phyloP scores from a whole-genome alignment of 345 rosid species.

The Pistacia vera region DNA sequence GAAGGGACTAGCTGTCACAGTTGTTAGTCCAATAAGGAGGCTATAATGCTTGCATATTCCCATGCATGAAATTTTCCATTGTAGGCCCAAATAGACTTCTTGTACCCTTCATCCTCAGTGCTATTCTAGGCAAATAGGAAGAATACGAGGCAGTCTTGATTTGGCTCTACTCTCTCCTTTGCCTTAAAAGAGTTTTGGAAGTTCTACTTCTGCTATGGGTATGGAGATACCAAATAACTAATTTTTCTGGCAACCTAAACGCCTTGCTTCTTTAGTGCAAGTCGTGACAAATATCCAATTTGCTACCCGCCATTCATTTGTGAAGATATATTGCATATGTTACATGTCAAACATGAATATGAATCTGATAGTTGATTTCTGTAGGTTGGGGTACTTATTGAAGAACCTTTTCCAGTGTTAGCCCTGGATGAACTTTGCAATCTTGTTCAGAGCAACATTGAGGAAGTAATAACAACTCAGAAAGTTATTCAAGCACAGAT shows the following conservation, averaged over 20 bases:
- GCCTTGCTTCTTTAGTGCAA: not conserved
- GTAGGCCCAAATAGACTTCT: not conserved
- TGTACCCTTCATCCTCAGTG: not conserved
- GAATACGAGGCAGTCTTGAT: too few species aligned
- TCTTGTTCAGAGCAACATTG: slow-evolving; percentile 47
- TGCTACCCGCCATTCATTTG: not conserved
- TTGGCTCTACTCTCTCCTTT: not conserved
- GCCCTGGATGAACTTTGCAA: slow-evolving; percentile 83
- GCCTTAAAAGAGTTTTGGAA: too few species aligned
- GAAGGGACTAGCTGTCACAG: not conserved
- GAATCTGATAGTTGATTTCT: slow-evolving; percentile 16
- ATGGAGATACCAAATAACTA: not conserved
- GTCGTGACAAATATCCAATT: not conserved
- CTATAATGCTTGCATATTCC: too few species aligned
- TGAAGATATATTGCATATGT: not conserved
- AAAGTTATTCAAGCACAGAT: slow-evolving; percentile 52
- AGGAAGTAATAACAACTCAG: slow-evolving; percentile 63
- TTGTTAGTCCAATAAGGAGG: not conserved
- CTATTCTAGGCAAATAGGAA: too few species aligned
- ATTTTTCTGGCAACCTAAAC: not conserved
- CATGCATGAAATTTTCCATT: too few species aligned
- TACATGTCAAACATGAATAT: not conserved
- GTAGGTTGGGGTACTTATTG: slow-evolving; percentile 96
- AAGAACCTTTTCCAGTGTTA: slow-evolving; percentile 95
- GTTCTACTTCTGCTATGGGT: too few species aligned